Percentiles rank a stretch among this genome's conserved stretches.
phyloP scores from a whole-genome alignment of 2,329 filamentous ascomycete species.

The Westerdykella sp. region DNA sequence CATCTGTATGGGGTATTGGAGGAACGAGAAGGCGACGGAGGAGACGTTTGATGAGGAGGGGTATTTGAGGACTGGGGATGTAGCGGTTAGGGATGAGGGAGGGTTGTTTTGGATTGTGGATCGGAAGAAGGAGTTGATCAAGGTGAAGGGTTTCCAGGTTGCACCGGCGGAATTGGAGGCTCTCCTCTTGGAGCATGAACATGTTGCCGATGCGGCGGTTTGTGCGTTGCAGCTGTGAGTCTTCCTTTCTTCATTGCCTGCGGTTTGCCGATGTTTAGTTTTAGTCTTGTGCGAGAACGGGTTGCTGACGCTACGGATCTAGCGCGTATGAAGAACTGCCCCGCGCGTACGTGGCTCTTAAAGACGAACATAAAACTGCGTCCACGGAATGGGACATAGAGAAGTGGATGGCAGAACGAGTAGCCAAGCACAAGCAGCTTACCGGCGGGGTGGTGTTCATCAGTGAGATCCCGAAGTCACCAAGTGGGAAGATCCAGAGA shows the following conservation, averaged over 20 bases:
- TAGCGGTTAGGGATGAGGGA: slow-evolving; percentile 29
- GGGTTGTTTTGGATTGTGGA: slow-evolving; percentile 27
- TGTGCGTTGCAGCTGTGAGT: slow-evolving; percentile 8
- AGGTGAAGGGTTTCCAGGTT: slow-evolving; percentile 55
- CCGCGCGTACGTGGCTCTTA: slow-evolving; percentile 30
- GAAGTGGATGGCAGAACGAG: slow-evolving; percentile 31
- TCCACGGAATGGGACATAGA: slow-evolving; percentile 33
- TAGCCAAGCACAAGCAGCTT: slow-evolving; percentile 39
- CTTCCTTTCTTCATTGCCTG: neutral
- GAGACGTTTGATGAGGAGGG: slow-evolving; percentile 34
- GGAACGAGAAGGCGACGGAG: slow-evolving; percentile 32
- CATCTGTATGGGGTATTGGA: slow-evolving; percentile 37
- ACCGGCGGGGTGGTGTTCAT: slow-evolving; percentile 34
- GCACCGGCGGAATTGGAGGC: slow-evolving; percentile 55
- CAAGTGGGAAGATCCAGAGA: slow-evolving; percentile 31
- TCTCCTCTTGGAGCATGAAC: slow-evolving; percentile 47
- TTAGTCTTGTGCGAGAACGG: no score
- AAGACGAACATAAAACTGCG: slow-evolving; percentile 19
- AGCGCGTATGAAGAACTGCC: slow-evolving; percentile 28
- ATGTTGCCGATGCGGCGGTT: slow-evolving; percentile 59
- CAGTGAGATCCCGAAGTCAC: slow-evolving; percentile 29
- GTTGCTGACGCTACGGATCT: no score
- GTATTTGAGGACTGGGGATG: slow-evolving; percentile 31
- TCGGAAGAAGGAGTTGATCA: slow-evolving; percentile 48
- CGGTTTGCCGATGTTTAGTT: neutral